Conservation (phyloP, 2,329 filamentous ascomycete genomes). For the Penicillium corylophilum region DNA sequence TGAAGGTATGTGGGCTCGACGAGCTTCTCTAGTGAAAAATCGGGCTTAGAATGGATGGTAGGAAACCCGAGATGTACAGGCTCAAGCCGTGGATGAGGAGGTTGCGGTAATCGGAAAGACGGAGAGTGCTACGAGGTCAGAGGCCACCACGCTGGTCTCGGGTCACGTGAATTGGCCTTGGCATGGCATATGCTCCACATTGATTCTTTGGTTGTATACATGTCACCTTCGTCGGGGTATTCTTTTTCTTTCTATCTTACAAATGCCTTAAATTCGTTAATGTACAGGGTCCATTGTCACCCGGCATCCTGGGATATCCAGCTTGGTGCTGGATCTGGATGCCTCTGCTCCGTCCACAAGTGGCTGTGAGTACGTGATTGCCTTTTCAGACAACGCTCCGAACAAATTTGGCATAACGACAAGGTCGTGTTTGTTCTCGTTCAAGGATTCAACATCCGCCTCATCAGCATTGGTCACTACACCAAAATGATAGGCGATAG, state of each 20-base stretch:
- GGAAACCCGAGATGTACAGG: conserved; percentile 18
- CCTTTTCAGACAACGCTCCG: conserved; percentile 42
- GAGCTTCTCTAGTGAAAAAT: conserved; percentile 12
- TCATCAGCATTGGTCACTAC: conserved; percentile 31
- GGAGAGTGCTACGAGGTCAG: conserved; percentile 33
- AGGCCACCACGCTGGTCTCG: conserved; percentile 37
- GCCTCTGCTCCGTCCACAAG: conserved; percentile 5
- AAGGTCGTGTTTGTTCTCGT: conserved; percentile 17
- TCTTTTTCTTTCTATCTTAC: conserved; percentile 1
- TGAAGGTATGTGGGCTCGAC: conserved; percentile 37
- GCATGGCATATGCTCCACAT: conserved; percentile 13
- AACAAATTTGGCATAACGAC: conserved; percentile 32
- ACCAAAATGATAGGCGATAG: conserved; percentile 32
- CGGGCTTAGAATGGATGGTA: conserved; percentile 18
- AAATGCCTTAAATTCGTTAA: neutral
- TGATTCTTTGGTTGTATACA: conserved; percentile 5
- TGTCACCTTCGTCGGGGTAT: neutral
- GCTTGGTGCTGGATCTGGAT: conserved; percentile 30
- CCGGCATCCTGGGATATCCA: conserved; percentile 36
- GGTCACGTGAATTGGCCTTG: conserved; percentile 34
- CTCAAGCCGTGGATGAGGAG: conserved; percentile 24
- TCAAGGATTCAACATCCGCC: neutral
- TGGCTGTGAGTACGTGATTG: conserved; percentile 35
- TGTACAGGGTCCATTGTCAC: conserved; percentile 20
- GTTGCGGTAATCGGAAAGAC: conserved; percentile 32